Base-by-base conservation (phyloP, 2,329 filamentous ascomycete genomes). In the Colletotrichum brevisporum region DNA sequence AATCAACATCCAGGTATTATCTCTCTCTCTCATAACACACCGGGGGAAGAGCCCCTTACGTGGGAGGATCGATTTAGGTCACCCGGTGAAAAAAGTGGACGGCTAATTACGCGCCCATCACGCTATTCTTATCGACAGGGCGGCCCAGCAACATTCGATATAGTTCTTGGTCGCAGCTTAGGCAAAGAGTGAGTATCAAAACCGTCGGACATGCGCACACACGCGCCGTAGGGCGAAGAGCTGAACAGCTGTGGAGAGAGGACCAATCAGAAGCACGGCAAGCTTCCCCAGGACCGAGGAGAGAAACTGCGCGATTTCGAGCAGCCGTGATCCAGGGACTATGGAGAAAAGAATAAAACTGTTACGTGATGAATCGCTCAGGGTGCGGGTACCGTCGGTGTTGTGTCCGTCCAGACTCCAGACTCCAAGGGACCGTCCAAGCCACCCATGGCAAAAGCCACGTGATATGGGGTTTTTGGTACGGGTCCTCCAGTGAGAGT, bases 341-440 rank as follows among this genome's bases (percentile, higher is more conserved):
- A 62, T 69, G 66, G 62, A 65, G 55, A 69, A 60, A n/a, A 31
- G 18, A 51, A 41, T 50, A 21, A 66, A 69, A 66, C 13, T 15
- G 60, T 69, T 69, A 69, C 66, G 62, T 69, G 55, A 66, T 69
- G 15, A 43, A 59, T 56, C 24, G 57, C 24, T 24, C n/a, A 26
- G 13, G 41, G 24, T 45, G 41, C 54, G 65, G 65, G 65, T 68
- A 64, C 47, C 53, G 12, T 64, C 55, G 66, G 62, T 56, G 47
- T 55, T 68, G 45, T 36, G 16, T 48, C 52, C 36, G 53, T 45
- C 21, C 21, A 2, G 4, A 36, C 12, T 10, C 50, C 36, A 1
- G n/a, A n/a, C 39, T 10, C 2, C 12, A 15, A 2, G 31, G 31
- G 31, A 36, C 31, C 31, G 31, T 36, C 31, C 31, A 36, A 36